Evolutionary conservation across 805 yeast genomes (phyloP), one percentile per base, ranked within the genome.

Genomic region (Starmerella asiatica): DNA sequence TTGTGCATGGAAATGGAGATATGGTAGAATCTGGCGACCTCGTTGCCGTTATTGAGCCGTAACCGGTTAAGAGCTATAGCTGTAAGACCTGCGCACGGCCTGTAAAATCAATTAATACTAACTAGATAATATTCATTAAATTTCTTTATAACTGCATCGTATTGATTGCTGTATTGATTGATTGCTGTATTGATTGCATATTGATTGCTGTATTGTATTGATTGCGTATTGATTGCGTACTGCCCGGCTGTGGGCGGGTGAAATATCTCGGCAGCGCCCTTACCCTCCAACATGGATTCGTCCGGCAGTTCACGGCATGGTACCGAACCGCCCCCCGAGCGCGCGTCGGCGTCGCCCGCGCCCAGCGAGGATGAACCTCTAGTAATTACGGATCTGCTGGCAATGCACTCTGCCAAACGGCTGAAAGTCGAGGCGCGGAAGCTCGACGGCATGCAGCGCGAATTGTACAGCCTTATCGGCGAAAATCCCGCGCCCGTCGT

Each of bases 1-100:
- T 60, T 37, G 64, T 66, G 18, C 94, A 84, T 58, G 68, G 69
- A 40, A 83, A 84, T 55, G 97, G 97, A 54, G 95, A 88, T 55
- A 82, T 91, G 80, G 93, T 88, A 30, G 96, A 88, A 44, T 84
- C 95, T 29, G 98, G 98, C 47, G 97, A 91, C 58, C 63, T 84
- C 46, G 94, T 91, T 34, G 96, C 79, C 37, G 94, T 86, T 19
- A 63, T 80, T 30, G 76, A 73, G 57, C 71, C 57, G 35, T 46
- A 32, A 38, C 5, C n/a, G n/a, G n/a, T n/a, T n/a, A n/a, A n/a
- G n/a, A n/a, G n/a, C n/a, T n/a, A n/a, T n/a, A n/a, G 8, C 19
- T 15, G n/a, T n/a, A n/a, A n/a, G n/a, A n/a, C n/a, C n/a, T n/a
- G n/a, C n/a, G n/a, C n/a, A n/a, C n/a, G n/a, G n/a, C n/a, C n/a